These are phyloP conservation scores for Capsella rubella DNA, from an alignment of 441 rosid genomes.

Conservation along the genomic window DNA sequence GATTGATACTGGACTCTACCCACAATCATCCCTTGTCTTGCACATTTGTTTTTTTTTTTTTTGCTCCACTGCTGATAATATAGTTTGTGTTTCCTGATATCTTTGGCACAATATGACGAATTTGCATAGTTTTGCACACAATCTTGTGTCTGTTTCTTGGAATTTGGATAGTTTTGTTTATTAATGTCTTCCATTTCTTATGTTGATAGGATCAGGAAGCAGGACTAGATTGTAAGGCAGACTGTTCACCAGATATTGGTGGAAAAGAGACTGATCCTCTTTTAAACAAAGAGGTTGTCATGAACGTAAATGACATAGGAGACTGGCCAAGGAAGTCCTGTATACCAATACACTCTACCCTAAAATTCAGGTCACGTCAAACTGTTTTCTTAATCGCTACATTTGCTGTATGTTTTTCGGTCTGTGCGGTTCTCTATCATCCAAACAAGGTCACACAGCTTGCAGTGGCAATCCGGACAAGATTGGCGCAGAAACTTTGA, in stretches of 20 bases:
- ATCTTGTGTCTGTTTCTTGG: background rate
- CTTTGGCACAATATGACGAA: background rate
- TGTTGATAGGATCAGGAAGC: conserved; percentile 60
- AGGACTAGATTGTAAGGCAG: conserved; percentile 36
- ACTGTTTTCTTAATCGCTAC: conserved; percentile 50
- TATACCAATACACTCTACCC: conserved; percentile 42
- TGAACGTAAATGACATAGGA: conserved; percentile 52
- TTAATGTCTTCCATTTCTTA: background rate
- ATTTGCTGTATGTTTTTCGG: conserved; percentile 67
- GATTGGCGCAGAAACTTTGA: conserved; percentile 51
- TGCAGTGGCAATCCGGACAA: conserved; percentile 68
- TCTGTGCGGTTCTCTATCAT: conserved; percentile 75
- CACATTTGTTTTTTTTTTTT: conserved; percentile 15
- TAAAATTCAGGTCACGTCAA: conserved; percentile 51
- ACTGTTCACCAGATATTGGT: conserved; percentile 28
- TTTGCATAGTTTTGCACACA: background rate
- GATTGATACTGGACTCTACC: conserved; percentile 1
- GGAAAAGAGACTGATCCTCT: conserved; percentile 59
- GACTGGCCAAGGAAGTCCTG: conserved; percentile 56
- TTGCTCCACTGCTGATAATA: conserved; percentile 4
- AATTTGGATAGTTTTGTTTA: background rate
- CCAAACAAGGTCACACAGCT: conserved; percentile 72
- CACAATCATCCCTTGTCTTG: conserved; percentile 15
- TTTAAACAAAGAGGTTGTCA: conserved; percentile 57
- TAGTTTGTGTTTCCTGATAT: conserved; percentile 5